Base-by-base conservation (phyloP, 2,329 filamentous ascomycete genomes). In the Verruconis gallopava region DNA sequence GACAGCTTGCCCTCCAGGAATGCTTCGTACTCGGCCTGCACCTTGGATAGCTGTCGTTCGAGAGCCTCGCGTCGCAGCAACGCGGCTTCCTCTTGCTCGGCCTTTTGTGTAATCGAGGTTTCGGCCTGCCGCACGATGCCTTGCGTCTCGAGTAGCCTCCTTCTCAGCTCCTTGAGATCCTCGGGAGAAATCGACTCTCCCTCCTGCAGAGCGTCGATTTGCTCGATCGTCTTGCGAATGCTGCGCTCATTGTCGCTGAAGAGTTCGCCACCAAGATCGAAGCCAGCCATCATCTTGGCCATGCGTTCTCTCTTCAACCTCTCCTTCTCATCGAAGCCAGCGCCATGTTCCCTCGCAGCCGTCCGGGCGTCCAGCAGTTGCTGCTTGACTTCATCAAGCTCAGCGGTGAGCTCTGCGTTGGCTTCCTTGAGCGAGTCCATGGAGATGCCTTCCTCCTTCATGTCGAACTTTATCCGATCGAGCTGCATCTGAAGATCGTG, bases 241-340 rank as follows among this genome's bases (percentile, higher is more conserved):
- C 77, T 79, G 48, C 80, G 75, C 61, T 98, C 91, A 52, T 94
- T 94, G 45, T 91, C 83, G 51, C 86, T 94, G 60, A 96, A 93
- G 21, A 93, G 79, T 44, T 95, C 88, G 38, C 82, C 81, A 35
- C 86, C 89, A 22, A 98, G 75, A 55, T 98, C 89, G 54, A 98
- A 96, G 3, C 89, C 86, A 45, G 91, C 91, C 89, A 98, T 95
- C 91, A 98, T 98, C 72, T 95, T 84, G 34, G 91, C 91, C 91
- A 98, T 98, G 65, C 93, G 91, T 66, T 98, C 91, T 1, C 88
- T 85, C 72, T 98, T 98, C 67, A 86, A 88, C 71, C 86, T 89
- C 65, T 96, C 93, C 71, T 98, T 98, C 64, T 96, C 91, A 52
- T 96, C 89, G 15, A 93, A 67, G 13, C 85, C 81, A 5, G 86